Base-by-base conservation (phyloP, 306 rosid species). In the Morella rubra region DNA sequence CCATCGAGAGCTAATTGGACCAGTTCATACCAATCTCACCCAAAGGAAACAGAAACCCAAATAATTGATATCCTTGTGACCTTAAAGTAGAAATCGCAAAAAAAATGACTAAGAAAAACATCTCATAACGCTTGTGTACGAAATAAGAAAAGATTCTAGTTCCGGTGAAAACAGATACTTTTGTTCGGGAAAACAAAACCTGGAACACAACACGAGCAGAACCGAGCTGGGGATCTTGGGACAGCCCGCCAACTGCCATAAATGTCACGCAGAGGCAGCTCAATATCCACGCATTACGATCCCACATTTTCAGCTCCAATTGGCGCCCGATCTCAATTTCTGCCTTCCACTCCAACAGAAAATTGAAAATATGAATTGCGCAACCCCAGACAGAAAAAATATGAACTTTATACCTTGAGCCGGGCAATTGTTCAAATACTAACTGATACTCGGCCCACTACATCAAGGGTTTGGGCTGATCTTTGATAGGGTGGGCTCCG, bases 141-240 rank as follows among this genome's bases (percentile, higher is more conserved):
- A 10, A 4, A 44, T 6, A 19, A 64, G 0, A 53, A 15, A 47
- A 9, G 47, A 80, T 67, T 51, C 40, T 49, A 9, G 4, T 52
- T 27, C 18, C 53, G 9, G 19, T 18, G 60, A 22, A 49, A 58
- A 58, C 40, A 20, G 24, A 11, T 19, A 19, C 40, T 12, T 27
- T 12, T 12, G 67, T 60, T 27, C 6, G 18, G 37, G 10, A 52
- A 53, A 58, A 22, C 13, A 82, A 69, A 77, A 92, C 97, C 96
- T 92, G 97, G 80, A 92, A 92, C 73, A 90, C 96, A 20, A 90
- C 97, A 45, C 97, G 96, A 60, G 89, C 76, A 0, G 92, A 92
- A 81, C 97, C 97, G 4, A 92, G 83, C 22, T 81, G 69, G 54
- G 91, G 85, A 53, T 90, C 92, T 13, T 46, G 83, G 73, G 85